phyloP scores from a whole-genome alignment of 192 early-diverging fungal genomes.

The Phycomyces nitens region DNA sequence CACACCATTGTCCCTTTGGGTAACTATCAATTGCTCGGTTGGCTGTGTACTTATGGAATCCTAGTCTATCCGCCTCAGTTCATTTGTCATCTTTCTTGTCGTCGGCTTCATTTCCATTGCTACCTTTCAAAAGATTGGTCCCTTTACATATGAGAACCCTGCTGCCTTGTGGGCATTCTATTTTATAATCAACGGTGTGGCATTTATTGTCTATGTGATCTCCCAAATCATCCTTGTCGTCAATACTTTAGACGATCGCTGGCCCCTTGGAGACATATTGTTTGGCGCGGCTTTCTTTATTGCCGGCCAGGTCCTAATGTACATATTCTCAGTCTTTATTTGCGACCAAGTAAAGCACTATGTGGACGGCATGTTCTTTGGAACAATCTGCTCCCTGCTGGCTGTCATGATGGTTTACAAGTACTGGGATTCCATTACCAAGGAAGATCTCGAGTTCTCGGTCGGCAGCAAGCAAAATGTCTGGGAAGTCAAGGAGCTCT shows the following conservation, averaged over 20 bases:
- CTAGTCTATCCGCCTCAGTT: conserved; percentile 68
- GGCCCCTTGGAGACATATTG: conserved; percentile 82
- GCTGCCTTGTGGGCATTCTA: conserved; percentile 68
- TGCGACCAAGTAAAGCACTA: conserved; percentile 83
- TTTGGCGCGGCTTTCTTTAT: conserved; percentile 78
- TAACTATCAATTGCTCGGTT: too few relatives aligned
- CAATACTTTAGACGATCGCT: conserved; percentile 80
- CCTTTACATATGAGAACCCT: conserved; percentile 52
- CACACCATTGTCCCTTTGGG: conserved; percentile 83
- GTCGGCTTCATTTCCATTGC: conserved; percentile 65
- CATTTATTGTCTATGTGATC: conserved; percentile 72
- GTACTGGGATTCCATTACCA: conserved; percentile 91
- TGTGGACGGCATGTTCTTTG: conserved; percentile 90
- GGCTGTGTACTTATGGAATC: too few relatives aligned
- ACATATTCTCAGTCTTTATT: conserved; percentile 62
- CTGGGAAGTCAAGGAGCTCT: conserved; percentile 77
- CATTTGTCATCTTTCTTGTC: conserved; percentile 62
- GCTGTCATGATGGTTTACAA: conserved; percentile 96
- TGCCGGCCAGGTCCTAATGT: conserved; percentile 68
- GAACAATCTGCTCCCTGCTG: conserved; percentile 70
- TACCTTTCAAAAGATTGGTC: conserved; percentile 58
- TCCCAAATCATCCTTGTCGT: conserved; percentile 83
- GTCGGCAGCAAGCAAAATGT: conserved; percentile 80
- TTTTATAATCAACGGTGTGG: conserved; percentile 68
- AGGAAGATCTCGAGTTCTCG: conserved; percentile 88